Evolutionary conservation across 2,329 filamentous ascomycete genomes (phyloP), one percentile per base, ranked within the genome.

Genomic region (Gremmenia infestans): DNA sequence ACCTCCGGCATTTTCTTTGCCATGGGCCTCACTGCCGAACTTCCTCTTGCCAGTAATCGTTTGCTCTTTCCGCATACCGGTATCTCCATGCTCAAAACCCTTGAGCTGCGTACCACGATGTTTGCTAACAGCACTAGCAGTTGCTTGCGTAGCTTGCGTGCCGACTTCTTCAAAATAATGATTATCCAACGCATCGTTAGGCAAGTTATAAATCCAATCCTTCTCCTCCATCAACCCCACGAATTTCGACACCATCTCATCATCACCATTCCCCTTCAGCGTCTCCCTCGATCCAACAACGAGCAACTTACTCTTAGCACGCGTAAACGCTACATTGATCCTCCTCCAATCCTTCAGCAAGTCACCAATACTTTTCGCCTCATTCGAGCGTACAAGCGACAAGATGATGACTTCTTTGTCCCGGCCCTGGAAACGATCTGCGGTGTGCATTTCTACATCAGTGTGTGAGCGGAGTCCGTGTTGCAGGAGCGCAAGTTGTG

Each of bases 371-470:
- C 81, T 83, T 60, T 86, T 83, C 1, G 81, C 80, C 22, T 92
- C 85, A 66, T 99, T 99, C 70, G 85, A 93, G 32, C 94, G 83
- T 14, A 97, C 94, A 32, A 96, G 86, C 54, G 85, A 90, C 8
- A 99, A 80, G 14, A 99, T 83, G 0, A 97, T 82, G 2, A 96
- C 86, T 68, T 96, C 91, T 70, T 99, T 99, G 73, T 99, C 94
- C 9, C 94, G 83, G 6, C 94, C 94, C 71, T 99, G 94, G 72
- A 96, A 99, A 46, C 93, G 91, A 73, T 99, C 94, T 3, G 94
- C 92, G 0, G 94, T 97, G 72, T 99, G 91, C 81, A 97, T 91
- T 72, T 99, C 94, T 1, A 99, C 85, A 2, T 82, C 81, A 0
- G 77, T 73, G 0, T 78, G 74, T 63, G 78, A 72, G 35, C 83